Base-by-base conservation (phyloP, 441 rosid species). In the Erodium chrysanthum region DNA sequence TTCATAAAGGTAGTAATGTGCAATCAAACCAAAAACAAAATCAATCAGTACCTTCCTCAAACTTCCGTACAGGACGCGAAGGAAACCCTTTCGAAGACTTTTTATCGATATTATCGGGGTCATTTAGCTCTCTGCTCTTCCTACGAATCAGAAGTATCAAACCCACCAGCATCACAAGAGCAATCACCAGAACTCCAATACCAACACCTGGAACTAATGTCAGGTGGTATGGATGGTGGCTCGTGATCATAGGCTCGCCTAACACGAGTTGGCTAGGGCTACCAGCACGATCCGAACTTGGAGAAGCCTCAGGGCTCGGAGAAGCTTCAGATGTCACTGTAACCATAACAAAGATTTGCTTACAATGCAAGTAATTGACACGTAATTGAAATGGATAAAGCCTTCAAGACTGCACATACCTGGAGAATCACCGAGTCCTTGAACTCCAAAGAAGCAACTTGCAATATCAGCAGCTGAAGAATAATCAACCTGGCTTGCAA, bases 361-460 rank as follows among this genome's bases (percentile, higher is more conserved):
- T 3, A 27, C 29, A 27, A 27, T 27, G 29, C 29, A 27, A 27
- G 29, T 27, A 27, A 27, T 27, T n/a, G n/a, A n/a, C 3, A 1
- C 29, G 2, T 27, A 27, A 27, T 27, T 31, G 4, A 31, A 31
- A 31, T 4, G 35, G 35, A 31, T 3, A 31, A 4, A 31, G 35
- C 6, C 31, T 21, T 22, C 63, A 22, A 70, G 74, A 75, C n/a
- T 37, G 70, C 40, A 17, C 65, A 61, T 78, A 86, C 96, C 94
- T 65, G 83, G 68, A 72, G 85, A 69, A 9, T 66, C 59, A 69
- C 69, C 74, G 71, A 89, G 83, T 78, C 86, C 95, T 66, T 85
- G 79, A 71, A 93, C 87, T 62, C 84, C 82, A 77, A 90, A 90
- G 84, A 93, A 90, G 72, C 98, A 93, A 78, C 84, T 79, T 61